phyloP scores from a whole-genome alignment of 495 filamentous ascomycete genomes.

The Aspergillus kassunensis region DNA sequence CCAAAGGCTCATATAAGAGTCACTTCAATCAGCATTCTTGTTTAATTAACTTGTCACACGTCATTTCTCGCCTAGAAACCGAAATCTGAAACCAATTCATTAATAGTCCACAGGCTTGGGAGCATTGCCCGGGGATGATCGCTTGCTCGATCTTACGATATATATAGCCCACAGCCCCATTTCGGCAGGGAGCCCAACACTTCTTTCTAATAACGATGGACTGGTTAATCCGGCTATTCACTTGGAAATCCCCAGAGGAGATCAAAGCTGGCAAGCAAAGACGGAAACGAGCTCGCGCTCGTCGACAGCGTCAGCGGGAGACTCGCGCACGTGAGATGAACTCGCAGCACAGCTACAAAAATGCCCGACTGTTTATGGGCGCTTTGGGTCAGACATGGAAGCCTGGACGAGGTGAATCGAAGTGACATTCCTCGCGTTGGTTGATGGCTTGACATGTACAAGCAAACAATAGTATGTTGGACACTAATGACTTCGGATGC shows the following conservation, averaged over 20 bases:
- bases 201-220: neutral
- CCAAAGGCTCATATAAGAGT: neutral
- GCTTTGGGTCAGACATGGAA: conserved; percentile 8
- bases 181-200: no score
- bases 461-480: no score
- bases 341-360: neutral
- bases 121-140: neutral
- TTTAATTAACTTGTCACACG: neutral
- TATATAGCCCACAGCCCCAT: no score
- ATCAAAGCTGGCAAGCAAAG: neutral
- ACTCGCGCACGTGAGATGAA: neutral
- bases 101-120: neutral
- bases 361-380: conserved; percentile 2
- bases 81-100: no score
- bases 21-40: neutral
- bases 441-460: no score
- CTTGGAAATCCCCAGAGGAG: neutral
- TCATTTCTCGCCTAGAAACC: neutral
- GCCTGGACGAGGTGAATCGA: no score
- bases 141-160: neutral
- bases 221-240: conserved; percentile 1
- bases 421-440: no score
- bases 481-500: no score
- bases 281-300: neutral
- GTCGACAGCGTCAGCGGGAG: conserved; percentile 1